Percentiles rank a stretch among this genome's conserved stretches.
phyloP scores from a whole-genome alignment of 1,139 yeast genomes.

The Yamadazyma friedrichii region DNA sequence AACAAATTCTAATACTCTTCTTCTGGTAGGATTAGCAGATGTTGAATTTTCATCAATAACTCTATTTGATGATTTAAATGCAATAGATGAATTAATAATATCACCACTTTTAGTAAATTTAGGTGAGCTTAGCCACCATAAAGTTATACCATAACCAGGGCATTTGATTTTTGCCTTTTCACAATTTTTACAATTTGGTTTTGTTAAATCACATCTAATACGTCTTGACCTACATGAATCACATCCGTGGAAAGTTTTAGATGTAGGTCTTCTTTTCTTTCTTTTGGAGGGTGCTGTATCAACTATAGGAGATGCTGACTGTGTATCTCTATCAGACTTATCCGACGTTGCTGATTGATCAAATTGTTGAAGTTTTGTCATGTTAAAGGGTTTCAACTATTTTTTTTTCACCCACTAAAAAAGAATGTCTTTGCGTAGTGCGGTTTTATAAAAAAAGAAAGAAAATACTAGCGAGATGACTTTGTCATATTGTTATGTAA shows the following conservation, averaged over 20 bases:
- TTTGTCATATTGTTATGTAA: constrained; percentile 2
- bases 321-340: constrained; percentile 2
- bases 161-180: constrained; percentile 54
- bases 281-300: constrained; percentile 1
- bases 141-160: constrained; percentile 79
- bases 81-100: constrained; percentile 15
- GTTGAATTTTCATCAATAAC: constrained; percentile 20
- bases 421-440: constrained; percentile 1
- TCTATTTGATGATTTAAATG: constrained; percentile 16
- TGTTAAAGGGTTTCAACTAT: not conserved
- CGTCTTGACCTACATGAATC: constrained; percentile 51
- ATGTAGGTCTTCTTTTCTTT: constrained; percentile 18
- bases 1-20: constrained; percentile 78
- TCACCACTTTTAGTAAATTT: constrained; percentile 31
- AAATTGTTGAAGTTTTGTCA: not conserved
- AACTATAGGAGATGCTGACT: constrained; percentile 3
- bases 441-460: constrained; percentile 2
- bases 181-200: constrained; percentile 47
- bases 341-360: not conserved
- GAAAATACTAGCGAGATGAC: constrained; percentile 7
- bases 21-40: constrained; percentile 35
- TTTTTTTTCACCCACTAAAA: not conserved
- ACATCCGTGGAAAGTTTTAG: constrained; percentile 51
- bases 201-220: constrained; percentile 46
- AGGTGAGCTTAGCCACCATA: constrained; percentile 70